Evolutionary conservation across 192 early-diverging fungal genomes (phyloP), one percentile per base, ranked within the genome.

Genomic region (Coemansia sp.): DNA sequence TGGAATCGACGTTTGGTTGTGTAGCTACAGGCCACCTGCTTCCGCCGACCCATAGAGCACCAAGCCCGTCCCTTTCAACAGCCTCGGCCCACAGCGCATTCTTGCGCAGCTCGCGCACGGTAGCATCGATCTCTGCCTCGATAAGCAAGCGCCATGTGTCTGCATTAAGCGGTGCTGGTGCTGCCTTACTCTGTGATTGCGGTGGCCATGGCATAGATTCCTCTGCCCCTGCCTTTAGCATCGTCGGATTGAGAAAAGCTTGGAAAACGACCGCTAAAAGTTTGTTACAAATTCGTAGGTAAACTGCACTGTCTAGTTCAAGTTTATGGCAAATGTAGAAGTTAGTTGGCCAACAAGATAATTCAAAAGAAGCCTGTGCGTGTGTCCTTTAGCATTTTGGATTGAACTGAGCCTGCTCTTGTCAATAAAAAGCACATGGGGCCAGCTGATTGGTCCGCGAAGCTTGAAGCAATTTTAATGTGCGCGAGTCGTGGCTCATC

Each of bases 51-150:
- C 81, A 84, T 18, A 84, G 70, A n/a, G 77, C 76, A 30, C 73
- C 81, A 24, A 76, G 64, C 6, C 81, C 81, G 30, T 75, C 73
- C 7, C 67, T 66, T 58, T 84, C 77, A 14, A 67, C 81, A 2
- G 68, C 73, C 12, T 79, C 81, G 11, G 73, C 72, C 81, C 77
- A 84, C 33, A 75, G 57, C 21, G 77, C 62, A 36, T 79, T 79
- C 62, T 84, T 84, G 63, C 77, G 77, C 60, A 84, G 77, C 70
- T 84, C 81, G 16, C 81, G 77, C 49, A 84, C 81, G 38, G 75
- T 68, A 6, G 73, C 75, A 60, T 84, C 81, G 21, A 84, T 76
- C 56, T 84, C 81, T 14, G 76, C 69, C 57, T 84, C 81, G 3
- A 84, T 68, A 33, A 79, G 48, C 49, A 84, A 66, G 26, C 81